Conservation (phyloP, 345 rosid genomes). For the Linum trigynum region DNA sequence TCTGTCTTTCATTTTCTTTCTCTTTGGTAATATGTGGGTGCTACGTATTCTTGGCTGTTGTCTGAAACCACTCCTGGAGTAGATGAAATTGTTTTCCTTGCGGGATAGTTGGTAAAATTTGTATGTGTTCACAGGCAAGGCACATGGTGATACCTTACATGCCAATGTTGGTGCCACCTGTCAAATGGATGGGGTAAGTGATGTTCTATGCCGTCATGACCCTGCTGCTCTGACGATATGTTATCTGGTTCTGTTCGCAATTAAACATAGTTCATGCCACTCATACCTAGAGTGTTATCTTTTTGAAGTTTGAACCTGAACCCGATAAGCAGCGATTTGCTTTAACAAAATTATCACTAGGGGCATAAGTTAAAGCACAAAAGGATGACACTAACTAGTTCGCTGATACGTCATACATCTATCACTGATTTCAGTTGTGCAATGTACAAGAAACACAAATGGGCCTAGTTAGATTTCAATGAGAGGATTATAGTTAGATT, state of each 20-base stretch:
- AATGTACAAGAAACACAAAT: too few relatives aligned
- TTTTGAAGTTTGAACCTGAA: not conserved
- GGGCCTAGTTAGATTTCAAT: too few relatives aligned
- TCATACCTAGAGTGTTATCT: not conserved
- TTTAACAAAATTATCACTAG: too few relatives aligned
- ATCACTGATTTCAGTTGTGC: too few relatives aligned
- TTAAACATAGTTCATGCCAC: not conserved
- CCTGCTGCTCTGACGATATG: not conserved
- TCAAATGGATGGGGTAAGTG: slow-evolving; percentile 84
- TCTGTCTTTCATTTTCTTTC: not conserved
- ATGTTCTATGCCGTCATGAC: not conserved
- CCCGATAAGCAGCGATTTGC: too few relatives aligned
- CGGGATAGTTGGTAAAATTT: slow-evolving; percentile 11
- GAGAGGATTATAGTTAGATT: too few relatives aligned
- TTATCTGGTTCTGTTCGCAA: not conserved
- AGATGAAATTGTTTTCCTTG: slow-evolving; percentile 2
- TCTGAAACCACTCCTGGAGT: not conserved
- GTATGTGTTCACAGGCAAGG: slow-evolving; percentile 57
- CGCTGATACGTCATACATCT: too few relatives aligned
- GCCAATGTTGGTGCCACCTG: slow-evolving; percentile 99
- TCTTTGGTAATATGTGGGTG: not conserved
- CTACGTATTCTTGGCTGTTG: not conserved
- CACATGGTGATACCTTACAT: slow-evolving; percentile 94
- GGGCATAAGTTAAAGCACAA: too few relatives aligned
- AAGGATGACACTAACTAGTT: too few relatives aligned